Percentiles rank a stretch among this genome's conserved stretches.
These are phyloP conservation scores for Penstemon davidsonii DNA, from an alignment of 257 asterid genomes.

Conservation along the genomic window DNA sequence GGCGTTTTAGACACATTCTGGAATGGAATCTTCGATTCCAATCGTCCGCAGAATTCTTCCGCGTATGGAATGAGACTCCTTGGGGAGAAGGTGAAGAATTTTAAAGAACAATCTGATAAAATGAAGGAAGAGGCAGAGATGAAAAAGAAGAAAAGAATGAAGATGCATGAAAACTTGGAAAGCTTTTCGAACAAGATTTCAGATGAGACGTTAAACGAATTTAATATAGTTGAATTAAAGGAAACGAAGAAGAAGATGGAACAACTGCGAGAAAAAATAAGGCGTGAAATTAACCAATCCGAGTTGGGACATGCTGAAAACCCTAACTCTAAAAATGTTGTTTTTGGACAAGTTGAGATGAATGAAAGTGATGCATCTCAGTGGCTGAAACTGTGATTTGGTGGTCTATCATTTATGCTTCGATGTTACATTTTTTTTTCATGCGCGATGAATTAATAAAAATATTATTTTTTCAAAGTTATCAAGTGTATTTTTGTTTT, in stretches of 20 bases:
- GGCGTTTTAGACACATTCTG: no score
- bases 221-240: background rate
- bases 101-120: constrained; percentile 5
- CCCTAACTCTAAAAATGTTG: background rate
- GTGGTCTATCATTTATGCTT: no score
- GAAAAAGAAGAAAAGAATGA: background rate
- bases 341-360: background rate
- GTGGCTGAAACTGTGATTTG: constrained; percentile 12
- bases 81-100: background rate
- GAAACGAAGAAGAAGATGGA: background rate
- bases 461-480: no score
- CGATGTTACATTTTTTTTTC: no score
- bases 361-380: background rate
- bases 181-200: background rate
- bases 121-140: background rate
- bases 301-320: no score
- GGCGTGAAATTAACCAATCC: background rate
- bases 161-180: constrained; percentile 1
- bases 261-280: background rate
- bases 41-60: background rate
- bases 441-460: no score
- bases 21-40: background rate
- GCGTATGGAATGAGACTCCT: background rate
- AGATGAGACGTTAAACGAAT: background rate
- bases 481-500: no score